Percentiles rank a stretch among this genome's conserved stretches.
These are phyloP conservation scores for Psilocybe cyanescens DNA, from an alignment of 768 basidiomycete species.

Conservation along the genomic window DNA sequence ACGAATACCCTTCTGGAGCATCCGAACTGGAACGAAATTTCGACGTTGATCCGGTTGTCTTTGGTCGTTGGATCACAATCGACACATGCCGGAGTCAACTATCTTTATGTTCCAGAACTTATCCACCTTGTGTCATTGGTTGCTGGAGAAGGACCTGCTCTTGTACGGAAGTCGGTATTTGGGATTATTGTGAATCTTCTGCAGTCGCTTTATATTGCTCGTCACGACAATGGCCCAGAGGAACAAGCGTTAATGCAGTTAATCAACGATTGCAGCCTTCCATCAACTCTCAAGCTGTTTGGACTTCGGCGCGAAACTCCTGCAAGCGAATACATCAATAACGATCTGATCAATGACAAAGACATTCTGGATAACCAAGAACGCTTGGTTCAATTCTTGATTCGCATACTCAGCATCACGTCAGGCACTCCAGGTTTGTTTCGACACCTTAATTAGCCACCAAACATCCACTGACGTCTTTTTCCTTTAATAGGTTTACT, in stretches of 20 bases:
- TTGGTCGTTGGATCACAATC: slow-evolving; percentile 73
- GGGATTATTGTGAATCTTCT: slow-evolving; percentile 83
- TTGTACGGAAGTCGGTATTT: slow-evolving; percentile 81
- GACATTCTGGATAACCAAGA: slow-evolving; percentile 69
- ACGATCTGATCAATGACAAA: slow-evolving; percentile 58
- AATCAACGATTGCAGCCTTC: slow-evolving; percentile 60
- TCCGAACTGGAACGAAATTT: slow-evolving; percentile 80
- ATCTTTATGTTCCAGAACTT: slow-evolving; percentile 84
- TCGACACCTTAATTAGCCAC: neutral
- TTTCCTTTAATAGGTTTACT: slow-evolving; percentile 55
- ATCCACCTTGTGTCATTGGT: slow-evolving; percentile 81
- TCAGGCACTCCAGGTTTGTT: slow-evolving; percentile 71
- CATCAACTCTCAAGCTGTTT: slow-evolving; percentile 68
- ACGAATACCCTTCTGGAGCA: slow-evolving; percentile 71
- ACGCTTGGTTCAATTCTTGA: slow-evolving; percentile 62
- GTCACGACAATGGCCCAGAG: slow-evolving; percentile 59
- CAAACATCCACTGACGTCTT: neutral
- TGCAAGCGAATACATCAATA: slow-evolving; percentile 69
- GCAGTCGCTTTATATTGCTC: slow-evolving; percentile 70
- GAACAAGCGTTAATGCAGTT: slow-evolving; percentile 62
- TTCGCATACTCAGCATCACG: slow-evolving; percentile 64
- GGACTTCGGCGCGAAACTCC: slow-evolving; percentile 67
- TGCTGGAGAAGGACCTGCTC: slow-evolving; percentile 71
- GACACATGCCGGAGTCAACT: slow-evolving; percentile 63
- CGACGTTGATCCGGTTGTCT: slow-evolving; percentile 76